Evolutionary conservation across 164 flowering plant species (phyloP), one percentile per base, ranked within the genome.

Genomic region (Annona cherimola): DNA sequence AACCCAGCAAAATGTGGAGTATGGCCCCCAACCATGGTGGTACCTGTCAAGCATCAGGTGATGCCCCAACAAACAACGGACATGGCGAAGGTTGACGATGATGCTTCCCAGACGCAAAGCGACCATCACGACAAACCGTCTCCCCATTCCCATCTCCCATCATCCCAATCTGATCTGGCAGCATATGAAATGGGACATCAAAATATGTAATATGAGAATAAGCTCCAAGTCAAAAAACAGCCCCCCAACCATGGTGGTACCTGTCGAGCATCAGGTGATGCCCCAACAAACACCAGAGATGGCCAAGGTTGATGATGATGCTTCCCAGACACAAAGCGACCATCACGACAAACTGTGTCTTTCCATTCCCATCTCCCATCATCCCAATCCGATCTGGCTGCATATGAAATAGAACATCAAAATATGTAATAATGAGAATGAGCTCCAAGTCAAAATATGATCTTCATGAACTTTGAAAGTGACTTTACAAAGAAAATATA

Each of bases 291-390:
- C 93, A 90, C 86, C 11, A 97, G 98, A 16, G 93, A 87, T 66
- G 91, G 97, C 67, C 91, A 90, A 79, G 90, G 89, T 42, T 80
- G 88, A 83, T 90, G 35, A 26, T 1, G 81, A 45, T 80, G 83
- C 77, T 85, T 86, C 69, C 76, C 80, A 63, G 75, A 50, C 55
- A 50, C 71, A 61, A 81, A 77, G 74, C 77, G 74, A 73, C 85
- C 74, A 60, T 90, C 90, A 19, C 92, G 80, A 0, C 82, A 85
- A 54, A 97, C 97, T 40, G 96, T 81, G 65, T 87, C 92, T 77
- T 88, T 90, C 97, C 96, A 92, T 78, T 92, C 98, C 92, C 92
- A 92, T 79, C 86, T 83, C 19, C 96, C 97, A 84, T 88, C 91
- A 81, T 89, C 97, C 94, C 98, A 90, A 26, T 88, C 94, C 75